A percentile compares a stretch with the other conserved stretches of the same genome.
phyloP scores from a whole-genome alignment of 176 grass and related monocot species.

The Cenchrus fungigraminus region DNA sequence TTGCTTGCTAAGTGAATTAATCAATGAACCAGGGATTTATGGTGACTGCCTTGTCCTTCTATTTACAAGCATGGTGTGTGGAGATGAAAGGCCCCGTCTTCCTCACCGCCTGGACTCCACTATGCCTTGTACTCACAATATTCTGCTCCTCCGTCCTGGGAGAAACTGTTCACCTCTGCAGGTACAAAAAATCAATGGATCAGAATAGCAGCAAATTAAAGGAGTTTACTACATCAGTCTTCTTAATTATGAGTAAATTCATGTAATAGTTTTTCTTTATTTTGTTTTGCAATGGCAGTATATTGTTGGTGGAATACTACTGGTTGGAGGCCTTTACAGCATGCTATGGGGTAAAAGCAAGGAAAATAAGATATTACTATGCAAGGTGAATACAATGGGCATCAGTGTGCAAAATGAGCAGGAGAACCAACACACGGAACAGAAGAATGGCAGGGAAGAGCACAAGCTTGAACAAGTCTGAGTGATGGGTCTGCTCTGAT shows the following conservation, averaged over 20 bases:
- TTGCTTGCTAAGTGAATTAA: background rate
- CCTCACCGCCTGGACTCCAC: background rate
- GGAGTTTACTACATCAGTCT: background rate
- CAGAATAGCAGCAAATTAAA: background rate
- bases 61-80: slow-evolving; percentile 2
- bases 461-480: no score
- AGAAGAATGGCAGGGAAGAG: no score
- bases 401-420: background rate
- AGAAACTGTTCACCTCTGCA: background rate
- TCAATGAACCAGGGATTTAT: background rate
- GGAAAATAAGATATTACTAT: background rate
- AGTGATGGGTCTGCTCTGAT: no score
- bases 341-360: background rate
- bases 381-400: background rate
- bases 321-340: slow-evolving; percentile 2
- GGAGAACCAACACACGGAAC: background rate
- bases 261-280: no score
- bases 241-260: background rate
- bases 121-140: background rate
- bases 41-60: background rate
- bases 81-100: background rate
- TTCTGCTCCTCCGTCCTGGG: background rate
- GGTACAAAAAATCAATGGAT: background rate
- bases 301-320: background rate
- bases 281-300: background rate